Base-by-base conservation (phyloP, 2,329 filamentous ascomycete genomes). In the Neocatenulostroma microsporum region DNA sequence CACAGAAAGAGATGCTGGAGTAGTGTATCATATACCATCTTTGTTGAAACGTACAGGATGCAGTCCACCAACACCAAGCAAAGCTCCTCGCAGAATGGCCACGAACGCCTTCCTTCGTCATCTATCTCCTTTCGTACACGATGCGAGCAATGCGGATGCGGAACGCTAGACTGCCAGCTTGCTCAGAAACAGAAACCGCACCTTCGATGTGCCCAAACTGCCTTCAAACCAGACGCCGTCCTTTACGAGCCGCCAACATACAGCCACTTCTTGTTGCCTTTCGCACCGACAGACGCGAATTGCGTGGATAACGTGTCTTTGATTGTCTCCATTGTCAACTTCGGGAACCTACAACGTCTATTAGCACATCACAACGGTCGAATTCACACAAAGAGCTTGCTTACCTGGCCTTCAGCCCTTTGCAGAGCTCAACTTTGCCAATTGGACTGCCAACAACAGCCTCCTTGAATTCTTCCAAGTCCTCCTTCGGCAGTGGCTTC, bases 391-490 rank as follows among this genome's bases (percentile, higher is more conserved):
- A 51, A n/a, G n/a, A n/a, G n/a, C n/a, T n/a, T n/a, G n/a, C 66
- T 41, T 60, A 75, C 66, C 76, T 71, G 54, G 82, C 80, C 60
- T 86, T 84, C 42, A 93, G 60, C 4, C 82, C 70, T 58, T 89
- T 84, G 7, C 85, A 69, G 48, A 91, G 63, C 6, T 82, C 84
- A 2, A 78, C 61, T 62, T 91, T 91, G 25, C 76, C 83, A 32
- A 86, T 66, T 61, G 82, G 74, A 44, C 76, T 82, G 13, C 78
- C 82, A 33, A 78, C 62, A n/a, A 93, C 70, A 1, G 76, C 76
- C 20, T 70, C 64, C 57, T 80, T 87, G 60, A 93, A 85, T 9
- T 79, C 74, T 1, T 68, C 65, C 21, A 86, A 57, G 27, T 78
- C 66, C 8, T 82, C 76, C 1, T 66, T 60, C 3, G 76, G 72